Percentiles rank a stretch among this genome's conserved stretches.
Evolutionary conservation across 1,284 basidiomycete species (phyloP).

Genomic region (Tilletia horrida): DNA sequence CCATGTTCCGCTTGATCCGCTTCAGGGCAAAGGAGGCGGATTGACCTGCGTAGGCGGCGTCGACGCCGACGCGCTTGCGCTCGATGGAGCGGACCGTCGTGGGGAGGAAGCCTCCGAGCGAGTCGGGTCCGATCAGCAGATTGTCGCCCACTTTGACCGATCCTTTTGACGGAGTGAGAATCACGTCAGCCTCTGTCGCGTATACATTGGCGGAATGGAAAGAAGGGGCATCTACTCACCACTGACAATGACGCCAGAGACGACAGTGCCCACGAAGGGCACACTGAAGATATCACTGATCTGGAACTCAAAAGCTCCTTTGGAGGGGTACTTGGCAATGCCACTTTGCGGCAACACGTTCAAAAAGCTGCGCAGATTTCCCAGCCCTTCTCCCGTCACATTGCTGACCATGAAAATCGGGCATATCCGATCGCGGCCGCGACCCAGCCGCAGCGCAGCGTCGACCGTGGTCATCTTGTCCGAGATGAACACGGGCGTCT

Average conservation of each 20-base stretch:
- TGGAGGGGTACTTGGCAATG: conserved; percentile 45
- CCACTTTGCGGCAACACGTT: conserved; percentile 52
- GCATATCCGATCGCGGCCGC: conserved; percentile 63
- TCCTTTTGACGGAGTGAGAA: conserved; percentile 19
- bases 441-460: conserved; percentile 41
- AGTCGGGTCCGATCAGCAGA: conserved; percentile 85
- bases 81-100: conserved; percentile 88
- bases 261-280: conserved; percentile 91
- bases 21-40: conserved; percentile 91
- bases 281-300: conserved; percentile 63
- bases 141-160: conserved; percentile 61
- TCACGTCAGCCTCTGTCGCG: not conserved
- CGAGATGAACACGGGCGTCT: conserved; percentile 47
- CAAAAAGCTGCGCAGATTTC: conserved; percentile 59
- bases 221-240: conserved; percentile 17
- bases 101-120: conserved; percentile 79
- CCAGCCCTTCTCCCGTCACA: conserved; percentile 87
- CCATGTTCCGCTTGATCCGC: conserved; percentile 73
- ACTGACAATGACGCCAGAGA: conserved; percentile 75
- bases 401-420: conserved; percentile 93
- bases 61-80: conserved; percentile 81
- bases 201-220: not conserved
- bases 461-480: conserved; percentile 39
- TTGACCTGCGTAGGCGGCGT: conserved; percentile 85
- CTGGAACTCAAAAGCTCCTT: conserved; percentile 77